phyloP scores from a whole-genome alignment of 2,329 filamentous ascomycete species.

The Verticillium dahliae region DNA sequence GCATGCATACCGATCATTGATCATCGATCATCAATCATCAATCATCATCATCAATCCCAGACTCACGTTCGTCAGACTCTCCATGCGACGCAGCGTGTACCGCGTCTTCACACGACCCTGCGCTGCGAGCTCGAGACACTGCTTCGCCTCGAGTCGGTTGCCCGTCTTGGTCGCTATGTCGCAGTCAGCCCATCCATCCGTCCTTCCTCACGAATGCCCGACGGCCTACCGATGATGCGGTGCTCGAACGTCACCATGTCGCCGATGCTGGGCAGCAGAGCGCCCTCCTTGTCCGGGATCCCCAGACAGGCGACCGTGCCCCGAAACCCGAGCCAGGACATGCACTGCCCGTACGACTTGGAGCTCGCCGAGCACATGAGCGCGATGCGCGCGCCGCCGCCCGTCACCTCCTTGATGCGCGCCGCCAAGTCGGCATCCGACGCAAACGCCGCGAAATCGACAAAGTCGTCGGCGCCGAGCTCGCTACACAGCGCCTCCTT shows the following conservation, averaged over 20 bases:
- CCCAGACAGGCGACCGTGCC: conserved; percentile 21
- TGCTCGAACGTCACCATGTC: conserved; percentile 7
- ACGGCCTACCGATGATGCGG: conserved; percentile 7
- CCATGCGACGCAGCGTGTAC: conserved; percentile 9
- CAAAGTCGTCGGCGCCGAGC: conserved; percentile 18
- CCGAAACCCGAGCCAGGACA: conserved; percentile 17
- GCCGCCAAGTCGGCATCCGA: conserved; percentile 4
- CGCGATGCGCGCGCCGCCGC: conserved; percentile 13
- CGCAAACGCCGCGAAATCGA: conserved; percentile 16
- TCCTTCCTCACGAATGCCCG: background rate
- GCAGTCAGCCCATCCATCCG: background rate
- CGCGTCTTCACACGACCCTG: conserved; percentile 9
- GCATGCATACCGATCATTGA: too few relatives aligned
- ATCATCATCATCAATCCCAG: too few relatives aligned
- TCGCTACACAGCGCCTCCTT: conserved; percentile 16
- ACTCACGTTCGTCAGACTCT: conserved; percentile 8
- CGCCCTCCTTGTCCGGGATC: conserved; percentile 12
- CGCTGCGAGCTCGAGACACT: conserved; percentile 10
- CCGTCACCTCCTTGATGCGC: conserved; percentile 9
- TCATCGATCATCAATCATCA: too few relatives aligned
- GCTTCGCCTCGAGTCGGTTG: conserved; percentile 9
- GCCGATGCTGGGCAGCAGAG: conserved; percentile 4
- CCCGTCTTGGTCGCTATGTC: conserved; percentile 8
- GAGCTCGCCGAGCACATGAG: conserved; percentile 16
- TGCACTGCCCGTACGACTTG: conserved; percentile 14